These are phyloP conservation scores for Pulveroboletus sp. DNA, from an alignment of 768 basidiomycete genomes.

Conservation along the genomic window DNA sequence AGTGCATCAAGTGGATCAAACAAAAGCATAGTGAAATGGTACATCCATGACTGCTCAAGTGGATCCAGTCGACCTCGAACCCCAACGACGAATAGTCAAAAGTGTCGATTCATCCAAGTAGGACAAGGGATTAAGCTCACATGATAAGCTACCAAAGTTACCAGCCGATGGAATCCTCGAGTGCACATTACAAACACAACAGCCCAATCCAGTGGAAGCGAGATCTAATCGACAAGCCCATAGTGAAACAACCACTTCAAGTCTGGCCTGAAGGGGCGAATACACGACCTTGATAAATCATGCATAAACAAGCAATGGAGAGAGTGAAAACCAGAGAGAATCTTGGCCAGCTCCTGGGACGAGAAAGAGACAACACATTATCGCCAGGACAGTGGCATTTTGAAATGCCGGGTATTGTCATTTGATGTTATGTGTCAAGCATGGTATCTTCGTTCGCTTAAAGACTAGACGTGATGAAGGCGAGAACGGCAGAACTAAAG, in stretches of 20 bases:
- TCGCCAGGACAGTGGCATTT: constrained; percentile 23
- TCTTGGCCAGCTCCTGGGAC: constrained; percentile 11
- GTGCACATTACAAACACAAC: constrained; percentile 1
- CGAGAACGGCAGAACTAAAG: constrained; percentile 18
- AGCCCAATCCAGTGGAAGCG: constrained; percentile 15
- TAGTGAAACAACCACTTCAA: constrained; percentile 9
- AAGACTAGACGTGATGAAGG: constrained; percentile 21
- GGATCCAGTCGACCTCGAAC: not conserved
- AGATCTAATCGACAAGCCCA: not conserved
- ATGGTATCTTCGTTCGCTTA: constrained; percentile 13
- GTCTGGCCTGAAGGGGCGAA: constrained; percentile 5
- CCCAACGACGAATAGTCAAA: not conserved
- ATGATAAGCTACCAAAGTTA: constrained; percentile 1
- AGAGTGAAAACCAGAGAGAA: not conserved
- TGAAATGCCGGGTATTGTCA: constrained; percentile 32
- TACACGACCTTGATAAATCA: constrained; percentile 9
- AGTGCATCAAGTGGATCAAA: not conserved
- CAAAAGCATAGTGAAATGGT: not conserved
- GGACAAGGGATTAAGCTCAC: constrained; percentile 10
- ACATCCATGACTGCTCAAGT: not conserved
- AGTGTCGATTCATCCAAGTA: constrained; percentile 1
- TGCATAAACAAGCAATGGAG: constrained; percentile 6
- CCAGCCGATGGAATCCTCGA: constrained; percentile 15
- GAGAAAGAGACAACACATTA: not conserved
- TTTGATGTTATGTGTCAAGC: constrained; percentile 35